Evolutionary conservation across 192 early-diverging fungal species (phyloP).

Genomic region (Dissophora globulifera): DNA sequence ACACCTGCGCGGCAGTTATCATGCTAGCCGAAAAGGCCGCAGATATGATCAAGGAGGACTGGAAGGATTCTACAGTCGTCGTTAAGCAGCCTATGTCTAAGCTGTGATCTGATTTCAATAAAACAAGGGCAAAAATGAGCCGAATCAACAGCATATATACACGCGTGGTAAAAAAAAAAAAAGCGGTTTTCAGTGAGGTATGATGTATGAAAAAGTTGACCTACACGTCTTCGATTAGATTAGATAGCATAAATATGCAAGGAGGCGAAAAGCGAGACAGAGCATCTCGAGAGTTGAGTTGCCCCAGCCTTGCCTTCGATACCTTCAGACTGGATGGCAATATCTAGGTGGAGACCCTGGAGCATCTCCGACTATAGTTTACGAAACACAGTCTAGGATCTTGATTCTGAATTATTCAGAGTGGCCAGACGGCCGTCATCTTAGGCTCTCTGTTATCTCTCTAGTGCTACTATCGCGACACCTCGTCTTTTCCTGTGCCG

Average conservation of each 20-base stretch:
- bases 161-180: background rate
- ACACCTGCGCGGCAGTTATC: slow-evolving; percentile 35
- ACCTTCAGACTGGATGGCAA: slow-evolving; percentile 52
- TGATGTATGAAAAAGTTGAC: too few species aligned
- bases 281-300: too few species aligned
- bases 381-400: background rate
- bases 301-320: too few species aligned
- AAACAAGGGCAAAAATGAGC: too few species aligned
- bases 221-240: too few species aligned
- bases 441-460: too few species aligned
- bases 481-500: background rate
- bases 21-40: slow-evolving; percentile 49
- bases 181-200: too few species aligned
- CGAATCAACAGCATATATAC: too few species aligned
- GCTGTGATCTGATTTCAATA: too few species aligned
- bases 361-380: slow-evolving; percentile 20
- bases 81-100: background rate
- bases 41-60: slow-evolving; percentile 47
- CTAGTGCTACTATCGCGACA: too few species aligned
- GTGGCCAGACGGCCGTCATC: slow-evolving; percentile 10
- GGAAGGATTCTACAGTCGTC: slow-evolving; percentile 7
- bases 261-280: too few species aligned
- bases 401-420: slow-evolving; percentile 8
- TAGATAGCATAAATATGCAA: too few species aligned
- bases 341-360: slow-evolving; percentile 27